Evolutionary conservation across 768 basidiomycete species (phyloP), one percentile per base, ranked within the genome.

Genomic region (Tephrocybe sp.): DNA sequence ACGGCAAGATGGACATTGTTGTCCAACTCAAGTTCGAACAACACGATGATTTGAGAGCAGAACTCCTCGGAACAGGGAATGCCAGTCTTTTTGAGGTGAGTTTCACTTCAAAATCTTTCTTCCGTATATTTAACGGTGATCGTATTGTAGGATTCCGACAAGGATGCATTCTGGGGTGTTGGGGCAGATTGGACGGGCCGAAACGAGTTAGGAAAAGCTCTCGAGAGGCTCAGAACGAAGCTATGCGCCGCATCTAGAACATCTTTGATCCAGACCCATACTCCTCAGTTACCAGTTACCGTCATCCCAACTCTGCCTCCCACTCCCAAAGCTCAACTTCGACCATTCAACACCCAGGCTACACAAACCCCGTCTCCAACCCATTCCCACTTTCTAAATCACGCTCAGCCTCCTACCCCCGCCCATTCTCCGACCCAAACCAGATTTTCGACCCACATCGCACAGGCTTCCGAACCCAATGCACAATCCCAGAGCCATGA

Each of bases 111-210:
- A 37, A 25, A 24, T 15, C 18, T 43, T 54, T 48, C 43, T 11
- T 23, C 17, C 32, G n/a, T n/a, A n/a, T n/a, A 10, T 17, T 36
- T 40, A 44, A 39, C 61, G 41, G 51, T 47, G 8, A 8, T 14
- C 7, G 2, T 42, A 55, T 17, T 55, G 14, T 54, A 87, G 85
- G 79, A 86, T 60, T 88, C 85, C n/a, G 83, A 84, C 52, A 84
- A 81, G 56, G 88, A 90, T 64, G 73, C 85, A 34, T 88, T 88
- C 66, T 90, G 88, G 86, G 88, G 88, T n/a, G 66, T 82, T 54
- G 88, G 88, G 4, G 72, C 77, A 33, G 84, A 90, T 63, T 70
- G 76, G 23, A 69, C 74, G 59, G 88, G 88, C 18, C 79, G 81
- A 34, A 90, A 90, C 56, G 85, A 90, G 64, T 78, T 90, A 26